phyloP scores from a whole-genome alignment of 768 basidiomycete species.

The Suillus brevipes region DNA sequence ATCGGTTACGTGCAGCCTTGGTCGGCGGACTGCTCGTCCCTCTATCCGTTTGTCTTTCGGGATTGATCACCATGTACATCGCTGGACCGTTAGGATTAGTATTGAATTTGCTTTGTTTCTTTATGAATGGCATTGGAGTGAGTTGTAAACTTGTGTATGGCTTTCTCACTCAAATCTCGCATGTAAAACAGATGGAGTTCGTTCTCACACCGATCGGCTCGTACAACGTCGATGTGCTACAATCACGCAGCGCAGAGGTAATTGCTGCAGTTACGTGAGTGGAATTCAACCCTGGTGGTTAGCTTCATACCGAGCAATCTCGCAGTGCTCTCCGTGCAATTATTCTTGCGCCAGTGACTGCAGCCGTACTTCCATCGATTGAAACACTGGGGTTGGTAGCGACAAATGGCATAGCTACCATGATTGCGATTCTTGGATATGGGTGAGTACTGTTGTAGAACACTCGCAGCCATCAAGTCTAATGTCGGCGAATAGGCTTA shows the following conservation, averaged over 20 bases:
- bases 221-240: constrained; percentile 59
- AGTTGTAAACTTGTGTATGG: constrained; percentile 14
- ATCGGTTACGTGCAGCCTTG: constrained; percentile 40
- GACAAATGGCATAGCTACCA: constrained; percentile 46
- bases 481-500: constrained; percentile 33
- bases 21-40: constrained; percentile 48
- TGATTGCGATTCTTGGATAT: constrained; percentile 48
- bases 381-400: constrained; percentile 45
- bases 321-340: constrained; percentile 49
- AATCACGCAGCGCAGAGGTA: constrained; percentile 56
- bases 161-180: neutral
- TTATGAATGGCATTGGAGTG: constrained; percentile 63
- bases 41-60: constrained; percentile 45
- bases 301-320: neutral
- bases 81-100: constrained; percentile 47
- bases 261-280: constrained; percentile 54
- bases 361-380: constrained; percentile 53
- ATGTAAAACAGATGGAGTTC: constrained; percentile 44
- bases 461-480: neutral
- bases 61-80: constrained; percentile 48
- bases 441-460: constrained; percentile 36
- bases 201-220: constrained; percentile 55
- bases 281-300: neutral
- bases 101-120: constrained; percentile 51
- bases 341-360: constrained; percentile 42